Evolutionary conservation across 306 rosid genomes (phyloP), one percentile per base, ranked within the genome.

Genomic region (Quercus glauca): DNA sequence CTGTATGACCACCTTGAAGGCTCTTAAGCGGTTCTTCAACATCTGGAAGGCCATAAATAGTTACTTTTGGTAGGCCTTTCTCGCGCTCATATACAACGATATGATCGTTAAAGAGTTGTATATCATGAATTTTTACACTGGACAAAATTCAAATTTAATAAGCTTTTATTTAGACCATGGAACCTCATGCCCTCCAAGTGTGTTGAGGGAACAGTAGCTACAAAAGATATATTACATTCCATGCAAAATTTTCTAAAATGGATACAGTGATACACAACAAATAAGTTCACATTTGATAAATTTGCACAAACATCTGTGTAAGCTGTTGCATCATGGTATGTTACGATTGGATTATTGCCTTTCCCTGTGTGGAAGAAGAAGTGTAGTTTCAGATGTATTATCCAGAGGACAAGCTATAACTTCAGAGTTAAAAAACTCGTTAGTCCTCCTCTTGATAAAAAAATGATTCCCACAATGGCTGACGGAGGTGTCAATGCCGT

Each of bases 401-500:
- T 87, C 87, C 79, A 92, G 26, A 6, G 97, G 80, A 75, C 97
- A 92, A 74, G 93, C 97, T 81, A 92, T 85, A 71, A 94, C 80
- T 84, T 94, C 97, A 52, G 97, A 92, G 84, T 94, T 94, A 86
- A 92, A 92, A 83, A 87, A 84, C 74, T 89, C 85, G 19, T 85
- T 82, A 14, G 97, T 94, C 83, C 97, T 87, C 85, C 93, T 91
- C 77, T 65, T 59, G 59, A 94, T 86, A 80, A 87, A 91, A 82
- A 94, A 92, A 80, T 94, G 93, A 89, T 87, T 85, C 51, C 97
- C 97, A 55, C 97, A 91, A 85, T 94, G 99, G 79, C 92, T 90
- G 58, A 87, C 92, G 41, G 71, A 82, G 72, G 97, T 90, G 82
- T 87, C 97, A 80, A 91, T 86, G 69, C 97, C 97, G 60, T 88